Conservation (phyloP, 2,329 filamentous ascomycete species). For the Fusarium tanahbumbuense region DNA sequence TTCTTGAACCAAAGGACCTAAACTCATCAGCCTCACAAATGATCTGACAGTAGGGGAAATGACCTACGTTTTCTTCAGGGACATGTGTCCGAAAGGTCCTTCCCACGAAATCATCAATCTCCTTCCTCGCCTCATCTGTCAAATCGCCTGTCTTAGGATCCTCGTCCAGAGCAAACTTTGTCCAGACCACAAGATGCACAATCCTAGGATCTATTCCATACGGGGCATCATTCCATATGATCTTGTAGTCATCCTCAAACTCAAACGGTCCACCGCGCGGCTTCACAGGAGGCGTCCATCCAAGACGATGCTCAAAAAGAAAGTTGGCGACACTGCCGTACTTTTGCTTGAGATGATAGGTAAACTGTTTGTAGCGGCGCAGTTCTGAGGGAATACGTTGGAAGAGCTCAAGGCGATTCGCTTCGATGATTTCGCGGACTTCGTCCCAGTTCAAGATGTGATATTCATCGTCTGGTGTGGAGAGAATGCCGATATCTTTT, state of each 20-base stretch:
- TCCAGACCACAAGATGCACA: conserved; percentile 91
- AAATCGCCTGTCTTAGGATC: conserved; percentile 74
- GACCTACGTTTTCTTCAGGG: conserved; percentile 64
- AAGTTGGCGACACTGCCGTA: conserved; percentile 85
- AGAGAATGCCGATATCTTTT: conserved; percentile 78
- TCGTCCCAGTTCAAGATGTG: conserved; percentile 74
- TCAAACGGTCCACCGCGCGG: conserved; percentile 56
- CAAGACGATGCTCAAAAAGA: conserved; percentile 75
- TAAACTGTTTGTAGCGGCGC: conserved; percentile 80
- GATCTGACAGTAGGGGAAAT: not conserved
- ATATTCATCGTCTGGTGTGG: conserved; percentile 76
- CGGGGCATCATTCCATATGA: conserved; percentile 93
- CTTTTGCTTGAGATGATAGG: conserved; percentile 68
- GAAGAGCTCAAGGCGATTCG: conserved; percentile 80
- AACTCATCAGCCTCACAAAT: conserved; percentile 7
- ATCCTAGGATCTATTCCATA: conserved; percentile 85
- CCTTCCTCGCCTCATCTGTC: conserved; percentile 68
- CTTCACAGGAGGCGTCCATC: conserved; percentile 68
- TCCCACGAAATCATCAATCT: conserved; percentile 78
- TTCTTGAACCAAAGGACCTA: conserved; percentile 72
- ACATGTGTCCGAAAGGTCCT: conserved; percentile 70
- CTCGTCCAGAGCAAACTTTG: conserved; percentile 83
- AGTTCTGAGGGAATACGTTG: conserved; percentile 81
- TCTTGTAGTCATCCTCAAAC: conserved; percentile 70
- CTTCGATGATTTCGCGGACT: conserved; percentile 69